phyloP scores from a whole-genome alignment of 257 asterid genomes.

The Gentiana straminea region DNA sequence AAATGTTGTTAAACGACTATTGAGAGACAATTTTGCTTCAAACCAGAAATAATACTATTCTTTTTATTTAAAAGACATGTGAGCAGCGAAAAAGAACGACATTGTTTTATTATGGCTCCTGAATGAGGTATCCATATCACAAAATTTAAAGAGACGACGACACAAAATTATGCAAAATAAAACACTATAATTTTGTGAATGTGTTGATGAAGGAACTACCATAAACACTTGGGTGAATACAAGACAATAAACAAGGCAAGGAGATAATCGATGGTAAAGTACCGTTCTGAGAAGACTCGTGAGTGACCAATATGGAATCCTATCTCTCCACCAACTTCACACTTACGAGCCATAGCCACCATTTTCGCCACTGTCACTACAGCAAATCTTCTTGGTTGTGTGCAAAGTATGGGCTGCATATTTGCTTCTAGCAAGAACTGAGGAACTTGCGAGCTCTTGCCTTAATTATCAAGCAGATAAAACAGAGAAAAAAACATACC shows the following conservation, averaged over 20 bases:
- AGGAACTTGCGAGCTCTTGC: conserved; percentile 96
- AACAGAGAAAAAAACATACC: background rate
- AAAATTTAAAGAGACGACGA: too few species aligned
- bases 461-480: conserved; percentile 25
- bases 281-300: conserved; percentile 70
- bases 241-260: background rate
- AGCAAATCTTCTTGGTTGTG: conserved; percentile 98
- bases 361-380: conserved; percentile 93
- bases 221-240: background rate
- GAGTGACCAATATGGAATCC: conserved; percentile 98
- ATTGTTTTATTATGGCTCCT: too few species aligned
- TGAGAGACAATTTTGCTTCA: too few species aligned
- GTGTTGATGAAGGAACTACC: background rate
- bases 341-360: conserved; percentile 82
- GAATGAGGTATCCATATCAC: too few species aligned
- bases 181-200: background rate
- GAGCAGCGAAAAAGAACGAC: too few species aligned
- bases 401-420: conserved; percentile 81
- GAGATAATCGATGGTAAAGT: conserved; percentile 1
- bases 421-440: conserved; percentile 74
- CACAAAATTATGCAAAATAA: background rate
- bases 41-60: too few species aligned
- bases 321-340: conserved; percentile 89
- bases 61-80: too few species aligned
- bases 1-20: too few species aligned